Evolutionary conservation across 768 basidiomycete species (phyloP).

Genomic region (Trametes coccinea): DNA sequence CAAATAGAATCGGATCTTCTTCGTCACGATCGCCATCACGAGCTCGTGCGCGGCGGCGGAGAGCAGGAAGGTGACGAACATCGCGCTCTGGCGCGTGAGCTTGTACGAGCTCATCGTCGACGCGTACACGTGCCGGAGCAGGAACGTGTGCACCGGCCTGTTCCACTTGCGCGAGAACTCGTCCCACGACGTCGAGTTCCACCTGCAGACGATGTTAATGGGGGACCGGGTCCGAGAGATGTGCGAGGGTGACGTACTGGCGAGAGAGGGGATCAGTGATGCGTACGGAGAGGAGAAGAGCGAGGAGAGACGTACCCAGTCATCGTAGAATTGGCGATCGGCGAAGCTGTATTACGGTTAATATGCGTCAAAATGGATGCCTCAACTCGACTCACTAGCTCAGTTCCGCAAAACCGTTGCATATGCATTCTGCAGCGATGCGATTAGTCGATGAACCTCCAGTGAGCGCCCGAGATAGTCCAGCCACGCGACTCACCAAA

Average conservation of each 20-base stretch:
- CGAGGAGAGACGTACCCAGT: slow-evolving; percentile 62
- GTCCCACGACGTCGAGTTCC: slow-evolving; percentile 97
- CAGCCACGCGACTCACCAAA: slow-evolving; percentile 53
- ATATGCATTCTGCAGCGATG: slow-evolving; percentile 76
- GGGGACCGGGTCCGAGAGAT: no score
- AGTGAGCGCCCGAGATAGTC: slow-evolving; percentile 6
- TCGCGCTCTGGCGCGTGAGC: slow-evolving; percentile 76
- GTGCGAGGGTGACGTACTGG: not conserved
- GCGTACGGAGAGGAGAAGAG: not conserved
- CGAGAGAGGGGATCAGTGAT: not conserved
- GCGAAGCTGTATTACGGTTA: slow-evolving; percentile 65
- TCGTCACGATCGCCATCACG: slow-evolving; percentile 94
- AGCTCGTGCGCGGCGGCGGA: slow-evolving; percentile 91
- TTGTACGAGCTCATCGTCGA: slow-evolving; percentile 78
- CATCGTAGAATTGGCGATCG: slow-evolving; percentile 97
- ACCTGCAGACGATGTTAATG: slow-evolving; percentile 44
- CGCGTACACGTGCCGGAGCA: slow-evolving; percentile 94
- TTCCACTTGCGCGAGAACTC: slow-evolving; percentile 99
- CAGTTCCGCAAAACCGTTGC: slow-evolving; percentile 92
- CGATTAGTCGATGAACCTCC: not conserved
- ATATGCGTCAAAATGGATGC: not conserved
- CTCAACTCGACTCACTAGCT: slow-evolving; percentile 60
- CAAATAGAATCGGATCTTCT: slow-evolving; percentile 88
- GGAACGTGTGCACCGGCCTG: slow-evolving; percentile 91
- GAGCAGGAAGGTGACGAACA: slow-evolving; percentile 90